Percentiles rank a stretch among this genome's conserved stretches.
phyloP scores from a whole-genome alignment of 2,329 filamentous ascomycete genomes.

The Byssochlamys sp. region DNA sequence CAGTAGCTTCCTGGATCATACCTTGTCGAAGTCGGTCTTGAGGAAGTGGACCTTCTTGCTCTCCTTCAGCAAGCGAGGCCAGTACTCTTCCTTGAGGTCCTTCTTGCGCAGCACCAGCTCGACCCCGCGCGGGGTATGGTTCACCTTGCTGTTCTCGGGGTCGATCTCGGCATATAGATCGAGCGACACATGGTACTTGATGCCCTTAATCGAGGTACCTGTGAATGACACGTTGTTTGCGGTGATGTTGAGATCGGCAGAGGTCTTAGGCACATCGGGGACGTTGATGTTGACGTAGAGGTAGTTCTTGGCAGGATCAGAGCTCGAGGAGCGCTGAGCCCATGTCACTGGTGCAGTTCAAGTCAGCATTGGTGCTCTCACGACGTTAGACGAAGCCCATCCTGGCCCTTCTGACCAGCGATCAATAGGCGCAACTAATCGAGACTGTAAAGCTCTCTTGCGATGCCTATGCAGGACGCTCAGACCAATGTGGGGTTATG shows the following conservation, averaged over 20 bases:
- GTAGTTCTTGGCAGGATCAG: conserved; percentile 79
- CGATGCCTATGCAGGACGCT: neutral
- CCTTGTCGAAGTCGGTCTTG: conserved; percentile 98
- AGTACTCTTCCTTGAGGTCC: conserved; percentile 87
- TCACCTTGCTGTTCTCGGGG: conserved; percentile 67
- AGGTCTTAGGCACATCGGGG: conserved; percentile 66
- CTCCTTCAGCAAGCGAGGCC: conserved; percentile 89
- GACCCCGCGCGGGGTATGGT: conserved; percentile 79
- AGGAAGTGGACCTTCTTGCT: conserved; percentile 83
- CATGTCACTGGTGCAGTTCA: conserved; percentile 62
- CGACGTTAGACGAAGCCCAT: neutral
- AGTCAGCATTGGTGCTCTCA: conserved; percentile 2
- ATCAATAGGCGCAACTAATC: neutral
- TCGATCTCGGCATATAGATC: conserved; percentile 90
- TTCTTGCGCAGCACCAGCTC: conserved; percentile 94
- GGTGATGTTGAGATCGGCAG: conserved; percentile 75
- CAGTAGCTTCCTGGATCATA: conserved; percentile 26
- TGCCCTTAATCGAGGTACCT: conserved; percentile 77
- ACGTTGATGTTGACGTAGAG: conserved; percentile 87
- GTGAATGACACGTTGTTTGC: conserved; percentile 68
- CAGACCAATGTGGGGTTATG: neutral
- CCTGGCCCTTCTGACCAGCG: neutral
- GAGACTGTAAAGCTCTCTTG: neutral
- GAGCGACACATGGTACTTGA: conserved; percentile 74
- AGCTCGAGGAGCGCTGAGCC: conserved; percentile 85